Evolutionary conservation across 1,284 basidiomycete species (phyloP), one percentile per base, ranked within the genome.

Genomic region (Chalciporus sp.): DNA sequence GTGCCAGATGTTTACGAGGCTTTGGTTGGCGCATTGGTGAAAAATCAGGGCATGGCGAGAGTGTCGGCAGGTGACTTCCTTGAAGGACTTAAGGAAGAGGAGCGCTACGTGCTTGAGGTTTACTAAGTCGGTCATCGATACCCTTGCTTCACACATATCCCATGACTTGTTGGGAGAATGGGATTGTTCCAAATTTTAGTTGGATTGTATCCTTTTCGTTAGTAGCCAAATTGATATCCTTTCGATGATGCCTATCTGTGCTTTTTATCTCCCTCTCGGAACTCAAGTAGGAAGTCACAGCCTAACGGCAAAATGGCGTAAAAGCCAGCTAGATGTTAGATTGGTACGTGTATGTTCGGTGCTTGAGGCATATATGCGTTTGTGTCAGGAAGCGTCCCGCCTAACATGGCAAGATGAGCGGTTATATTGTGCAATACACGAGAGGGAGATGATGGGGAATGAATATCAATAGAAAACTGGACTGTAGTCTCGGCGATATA

Each of bases 1-100:
- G 95, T 98, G 16, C 95, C 96, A 6, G 97, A 99, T 67, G 93
- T 99, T 14, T 96, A 92, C 67, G 91, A 96, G 73, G 92, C 95
- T 1, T 79, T 99, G 47, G 87, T 95, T 17, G 83, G 83, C 33
- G 88, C 92, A 2, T 76, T 98, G 58, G 81, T 83, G 37, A 84
- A 87, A 69, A 85, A 86, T 64, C 85, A 86, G 58, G 88, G 87
- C 26, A 76, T 86, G 69, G 79, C 84, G 16, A 76, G 80, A 49
- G 79, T 85, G 58, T 73, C 79, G 53, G 97, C 96, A 2, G 92
- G 90, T 54, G 82, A 84, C 56, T 94, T 88, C 72, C 76, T 99
- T 45, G 95, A 98, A 76, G 80, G 86, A 55, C 75, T 98, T 66
- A 99, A 99, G 78, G 96, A 97, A 74, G 92, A 96, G 63, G 96